Evolutionary conservation across 306 rosid species (phyloP).

Genomic region (Nissolia schottii): DNA sequence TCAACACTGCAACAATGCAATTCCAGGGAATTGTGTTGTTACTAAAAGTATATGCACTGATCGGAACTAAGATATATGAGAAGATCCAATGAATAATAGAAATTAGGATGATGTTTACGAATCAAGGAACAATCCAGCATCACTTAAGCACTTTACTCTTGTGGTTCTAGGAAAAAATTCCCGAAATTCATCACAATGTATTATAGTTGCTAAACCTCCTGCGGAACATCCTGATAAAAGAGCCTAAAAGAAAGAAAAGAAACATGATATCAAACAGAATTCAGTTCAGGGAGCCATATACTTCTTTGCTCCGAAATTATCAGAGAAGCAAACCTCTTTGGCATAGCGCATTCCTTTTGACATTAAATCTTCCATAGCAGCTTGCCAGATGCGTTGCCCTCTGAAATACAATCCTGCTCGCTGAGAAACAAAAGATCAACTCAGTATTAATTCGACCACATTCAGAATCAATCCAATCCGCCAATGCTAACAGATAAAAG

Average conservation of each 20-base stretch:
- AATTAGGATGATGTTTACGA: slow-evolving; percentile 42
- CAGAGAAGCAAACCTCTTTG: slow-evolving; percentile 45
- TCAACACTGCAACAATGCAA: slow-evolving; percentile 48
- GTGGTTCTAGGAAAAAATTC: slow-evolving; percentile 54
- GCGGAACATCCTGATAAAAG: slow-evolving; percentile 91
- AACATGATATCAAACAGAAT: neutral
- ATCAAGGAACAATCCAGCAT: slow-evolving; percentile 82
- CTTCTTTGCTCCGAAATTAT: neutral
- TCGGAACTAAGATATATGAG: neutral
- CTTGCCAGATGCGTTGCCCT: slow-evolving; percentile 85
- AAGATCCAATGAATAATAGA: neutral
- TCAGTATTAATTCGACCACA: slow-evolving; percentile 5
- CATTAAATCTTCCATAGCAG: slow-evolving; percentile 70
- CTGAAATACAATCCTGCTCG: slow-evolving; percentile 60
- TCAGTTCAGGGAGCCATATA: neutral
- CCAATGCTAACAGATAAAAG: neutral
- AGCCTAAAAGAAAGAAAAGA: slow-evolving; percentile 37
- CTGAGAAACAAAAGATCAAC: slow-evolving; percentile 36
- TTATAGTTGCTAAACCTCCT: slow-evolving; percentile 76
- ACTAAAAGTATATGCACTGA: neutral
- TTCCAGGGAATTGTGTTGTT: slow-evolving; percentile 9
- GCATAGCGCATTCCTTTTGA: slow-evolving; percentile 84
- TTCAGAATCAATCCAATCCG: slow-evolving; percentile 1
- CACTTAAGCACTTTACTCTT: slow-evolving; percentile 76
- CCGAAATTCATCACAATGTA: slow-evolving; percentile 75